Evolutionary conservation across 495 filamentous ascomycete species (phyloP).

Genomic region (Entonaema liquescens): DNA sequence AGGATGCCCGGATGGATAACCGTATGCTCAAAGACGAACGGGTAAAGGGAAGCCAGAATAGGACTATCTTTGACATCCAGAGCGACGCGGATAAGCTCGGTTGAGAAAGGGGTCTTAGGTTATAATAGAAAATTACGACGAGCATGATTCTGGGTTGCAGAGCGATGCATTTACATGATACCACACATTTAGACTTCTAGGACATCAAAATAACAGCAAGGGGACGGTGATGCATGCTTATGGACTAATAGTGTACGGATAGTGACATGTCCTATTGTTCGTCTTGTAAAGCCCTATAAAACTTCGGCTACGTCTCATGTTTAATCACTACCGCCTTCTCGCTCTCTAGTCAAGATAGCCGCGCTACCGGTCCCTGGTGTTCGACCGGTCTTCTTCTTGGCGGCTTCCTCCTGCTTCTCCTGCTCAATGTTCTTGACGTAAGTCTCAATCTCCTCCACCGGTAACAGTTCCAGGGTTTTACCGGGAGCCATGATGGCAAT

Average conservation of each 20-base stretch:
- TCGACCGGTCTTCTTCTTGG: constrained; percentile 91
- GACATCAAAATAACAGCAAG: constrained; percentile 20
- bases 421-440: constrained; percentile 98
- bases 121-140: neutral
- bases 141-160: constrained; percentile 25
- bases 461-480: constrained; percentile 90
- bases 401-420: constrained; percentile 98
- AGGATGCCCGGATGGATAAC: constrained; percentile 83
- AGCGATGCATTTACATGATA: constrained; percentile 48
- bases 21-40: constrained; percentile 96
- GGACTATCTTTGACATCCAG: constrained; percentile 77
- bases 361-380: constrained; percentile 78
- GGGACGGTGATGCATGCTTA: constrained; percentile 31
- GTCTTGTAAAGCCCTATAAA: constrained; percentile 10
- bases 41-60: constrained; percentile 66
- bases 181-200: constrained; percentile 43
- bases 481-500: constrained; percentile 99
- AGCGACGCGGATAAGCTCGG: constrained; percentile 78
- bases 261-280: constrained; percentile 12
- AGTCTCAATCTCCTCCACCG: constrained; percentile 91
- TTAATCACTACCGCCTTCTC: constrained; percentile 58
- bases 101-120: constrained; percentile 48
- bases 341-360: constrained; percentile 76
- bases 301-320: neutral
- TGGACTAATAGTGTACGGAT: constrained; percentile 30